Evolutionary conservation across 129 eudicot species (phyloP), one percentile per base, ranked within the genome.

Genomic region (Silybum marianum): DNA sequence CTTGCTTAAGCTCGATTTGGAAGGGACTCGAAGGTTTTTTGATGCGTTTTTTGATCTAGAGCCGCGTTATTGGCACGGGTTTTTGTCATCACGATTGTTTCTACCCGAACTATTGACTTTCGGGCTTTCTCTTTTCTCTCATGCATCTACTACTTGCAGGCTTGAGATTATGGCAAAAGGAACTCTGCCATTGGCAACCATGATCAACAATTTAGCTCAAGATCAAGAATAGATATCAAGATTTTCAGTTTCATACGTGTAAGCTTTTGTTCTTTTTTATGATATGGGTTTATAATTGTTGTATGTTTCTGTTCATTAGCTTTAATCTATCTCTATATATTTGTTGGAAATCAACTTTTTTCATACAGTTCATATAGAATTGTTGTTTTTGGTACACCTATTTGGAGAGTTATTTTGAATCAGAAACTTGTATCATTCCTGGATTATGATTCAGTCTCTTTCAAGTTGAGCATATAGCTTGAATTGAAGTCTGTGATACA

Each of bases 31-130:
- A 79, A 86, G 97, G 89, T 96, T 96, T 82, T 96, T 96, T 60
- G 95, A 90, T 81, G 98, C 99, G 0, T 96, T 96, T 80, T 96
- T 96, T 60, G 93, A 96, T 78, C 88, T 96, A 18, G 98, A 96
- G 81, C 99, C 99, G 71, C 97, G 91, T 48, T 93, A 93, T 58
- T 96, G 99, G 99, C 99, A 96, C 32, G 99, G 99, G 51, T 96
- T 96, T 83, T 88, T 96, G 91, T 96, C 99, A 16, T 96, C 99
- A 26, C 84, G 99, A 80, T 79, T 96, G 67, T 96, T 89, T 86
- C 95, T 96, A 36, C 99, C 97, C 5, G 99, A 96, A 66, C 89
- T 96, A 26, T 0, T 96, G 28, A 69, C 89, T 68, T 96, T 96
- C 42, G 99, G 98, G 84, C 92, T 96, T 8, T 88, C 98, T 34